These are phyloP conservation scores for Corinectria fuckeliana DNA, from an alignment of 2,329 filamentous ascomycete genomes.

Conservation along the genomic window DNA sequence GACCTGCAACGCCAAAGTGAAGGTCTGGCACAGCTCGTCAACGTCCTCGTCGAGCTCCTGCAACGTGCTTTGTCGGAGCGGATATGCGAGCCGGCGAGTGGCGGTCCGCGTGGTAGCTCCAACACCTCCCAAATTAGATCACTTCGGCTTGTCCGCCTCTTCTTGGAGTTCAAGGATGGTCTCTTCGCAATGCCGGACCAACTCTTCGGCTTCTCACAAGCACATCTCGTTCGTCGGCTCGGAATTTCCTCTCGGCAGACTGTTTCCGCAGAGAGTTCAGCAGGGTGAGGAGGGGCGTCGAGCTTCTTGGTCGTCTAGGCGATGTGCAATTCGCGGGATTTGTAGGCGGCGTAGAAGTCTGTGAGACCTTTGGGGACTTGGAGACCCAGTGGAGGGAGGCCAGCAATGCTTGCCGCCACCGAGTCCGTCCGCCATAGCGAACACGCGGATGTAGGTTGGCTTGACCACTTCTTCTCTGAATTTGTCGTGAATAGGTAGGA, in stretches of 20 bases:
- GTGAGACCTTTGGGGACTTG: slow-evolving; percentile 42
- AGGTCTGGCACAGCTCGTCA: too few relatives aligned
- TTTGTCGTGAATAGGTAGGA: too few relatives aligned
- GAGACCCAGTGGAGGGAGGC: slow-evolving; percentile 46
- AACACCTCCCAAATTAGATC: too few relatives aligned
- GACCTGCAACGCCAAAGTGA: slow-evolving; percentile 35
- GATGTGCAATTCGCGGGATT: slow-evolving; percentile 32
- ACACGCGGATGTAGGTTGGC: too few relatives aligned
- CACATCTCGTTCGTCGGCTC: slow-evolving; percentile 25
- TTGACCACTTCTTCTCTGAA: too few relatives aligned
- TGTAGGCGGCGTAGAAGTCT: slow-evolving; percentile 43
- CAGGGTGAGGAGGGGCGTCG: slow-evolving; percentile 28
- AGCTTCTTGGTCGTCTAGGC: slow-evolving; percentile 37
- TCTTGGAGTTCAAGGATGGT: slow-evolving; percentile 38
- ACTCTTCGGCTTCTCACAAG: slow-evolving; percentile 32
- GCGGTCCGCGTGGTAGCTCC: too few relatives aligned
- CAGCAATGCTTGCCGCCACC: too few relatives aligned
- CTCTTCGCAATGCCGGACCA: slow-evolving; percentile 38
- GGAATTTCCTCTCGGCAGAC: slow-evolving; percentile 28
- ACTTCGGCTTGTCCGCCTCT: slow-evolving; percentile 37
- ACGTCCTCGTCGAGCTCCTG: slow-evolving; percentile 47
- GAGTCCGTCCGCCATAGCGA: too few relatives aligned
- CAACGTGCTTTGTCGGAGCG: slow-evolving; percentile 45
- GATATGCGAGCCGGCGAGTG: slow-evolving; percentile 36
- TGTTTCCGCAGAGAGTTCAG: slow-evolving; percentile 33